Percentiles rank a stretch among this genome's conserved stretches.
Conservation (phyloP, 78 protist genomes). For the Dictyostelium intermedium region DNA sequence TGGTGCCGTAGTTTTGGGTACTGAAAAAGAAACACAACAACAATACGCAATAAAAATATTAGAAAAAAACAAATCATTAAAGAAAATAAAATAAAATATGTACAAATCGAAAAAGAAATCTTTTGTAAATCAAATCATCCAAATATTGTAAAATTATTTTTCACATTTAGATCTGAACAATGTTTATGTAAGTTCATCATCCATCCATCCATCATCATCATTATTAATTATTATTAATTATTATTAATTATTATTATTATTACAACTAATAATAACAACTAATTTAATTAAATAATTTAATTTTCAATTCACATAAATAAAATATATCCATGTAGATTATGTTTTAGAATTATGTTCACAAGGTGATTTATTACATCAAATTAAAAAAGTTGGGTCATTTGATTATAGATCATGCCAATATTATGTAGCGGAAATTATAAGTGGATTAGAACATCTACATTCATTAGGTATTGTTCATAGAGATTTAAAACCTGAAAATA, state of each 20-base stretch:
- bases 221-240: too few species aligned
- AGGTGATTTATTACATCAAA: constrained; percentile 84
- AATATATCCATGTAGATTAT: too few species aligned
- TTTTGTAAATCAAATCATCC: constrained; percentile 86
- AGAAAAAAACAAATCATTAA: constrained; percentile 73
- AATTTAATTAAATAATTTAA: too few species aligned
- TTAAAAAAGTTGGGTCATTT: constrained; percentile 78
- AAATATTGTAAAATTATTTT: constrained; percentile 84
- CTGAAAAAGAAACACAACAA: constrained; percentile 76
- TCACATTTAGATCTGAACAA: constrained; percentile 84
- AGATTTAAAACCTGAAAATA: constrained; percentile 88
- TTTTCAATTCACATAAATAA: too few species aligned
- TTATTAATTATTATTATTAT: too few species aligned
- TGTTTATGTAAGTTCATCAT: constrained; percentile 84
- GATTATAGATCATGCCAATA: constrained; percentile 62
- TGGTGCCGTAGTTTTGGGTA: constrained; percentile 84
- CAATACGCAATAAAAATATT: constrained; percentile 89
- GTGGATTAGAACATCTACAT: constrained; percentile 83
- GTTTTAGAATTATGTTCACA: constrained; percentile 84
- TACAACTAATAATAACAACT: too few species aligned
- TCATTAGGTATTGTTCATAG: constrained; percentile 76
- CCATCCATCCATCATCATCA: too few species aligned
- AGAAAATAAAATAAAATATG: constrained; percentile 83
- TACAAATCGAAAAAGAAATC: constrained; percentile 86
- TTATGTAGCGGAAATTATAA: constrained; percentile 86